Evolutionary conservation across 2,329 filamentous ascomycete species (phyloP).

Genomic region (Thyridium curvatum): DNA sequence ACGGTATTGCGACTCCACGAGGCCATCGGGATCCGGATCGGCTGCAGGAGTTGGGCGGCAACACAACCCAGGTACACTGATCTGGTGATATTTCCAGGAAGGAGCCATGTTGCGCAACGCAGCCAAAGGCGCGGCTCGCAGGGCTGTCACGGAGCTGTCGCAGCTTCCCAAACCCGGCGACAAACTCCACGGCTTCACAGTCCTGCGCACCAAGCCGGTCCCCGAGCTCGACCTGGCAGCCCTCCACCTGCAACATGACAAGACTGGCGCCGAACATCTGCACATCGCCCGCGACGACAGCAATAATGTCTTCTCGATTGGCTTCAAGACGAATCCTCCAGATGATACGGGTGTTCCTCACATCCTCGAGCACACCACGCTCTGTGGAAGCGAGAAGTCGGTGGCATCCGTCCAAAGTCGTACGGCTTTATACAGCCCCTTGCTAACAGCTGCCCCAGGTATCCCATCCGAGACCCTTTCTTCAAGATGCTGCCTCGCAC

Average conservation of each 20-base stretch:
- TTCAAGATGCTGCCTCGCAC: slow-evolving; percentile 99
- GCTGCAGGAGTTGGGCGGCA: too few species aligned
- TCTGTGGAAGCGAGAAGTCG: slow-evolving; percentile 92
- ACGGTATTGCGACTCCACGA: too few species aligned
- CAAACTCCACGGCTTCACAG: slow-evolving; percentile 87
- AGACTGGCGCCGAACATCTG: slow-evolving; percentile 91
- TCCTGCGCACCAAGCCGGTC: slow-evolving; percentile 83
- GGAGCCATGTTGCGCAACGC: slow-evolving; percentile 3
- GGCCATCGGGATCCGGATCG: too few species aligned
- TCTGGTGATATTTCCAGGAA: too few species aligned
- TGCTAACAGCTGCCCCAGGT: slow-evolving; percentile 48
- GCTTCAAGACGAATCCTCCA: slow-evolving; percentile 97
- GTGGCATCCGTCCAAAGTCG: slow-evolving; percentile 7
- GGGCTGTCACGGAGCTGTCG: slow-evolving; percentile 69
- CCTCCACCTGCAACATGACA: slow-evolving; percentile 84
- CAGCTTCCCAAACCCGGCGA: slow-evolving; percentile 74
- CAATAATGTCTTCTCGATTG: slow-evolving; percentile 99
- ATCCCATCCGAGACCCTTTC: slow-evolving; percentile 96
- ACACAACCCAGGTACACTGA: too few species aligned
- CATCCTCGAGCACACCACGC: slow-evolving; percentile 93
- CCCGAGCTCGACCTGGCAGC: slow-evolving; percentile 91
- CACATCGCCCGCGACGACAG: slow-evolving; percentile 92
- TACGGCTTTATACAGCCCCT: slow-evolving; percentile 4
- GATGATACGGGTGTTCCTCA: slow-evolving; percentile 95
- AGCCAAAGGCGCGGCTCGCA: slow-evolving; percentile 36